Conservation (phyloP, 2,329 filamentous ascomycete species). For the Phaeosphaeria sp. region DNA sequence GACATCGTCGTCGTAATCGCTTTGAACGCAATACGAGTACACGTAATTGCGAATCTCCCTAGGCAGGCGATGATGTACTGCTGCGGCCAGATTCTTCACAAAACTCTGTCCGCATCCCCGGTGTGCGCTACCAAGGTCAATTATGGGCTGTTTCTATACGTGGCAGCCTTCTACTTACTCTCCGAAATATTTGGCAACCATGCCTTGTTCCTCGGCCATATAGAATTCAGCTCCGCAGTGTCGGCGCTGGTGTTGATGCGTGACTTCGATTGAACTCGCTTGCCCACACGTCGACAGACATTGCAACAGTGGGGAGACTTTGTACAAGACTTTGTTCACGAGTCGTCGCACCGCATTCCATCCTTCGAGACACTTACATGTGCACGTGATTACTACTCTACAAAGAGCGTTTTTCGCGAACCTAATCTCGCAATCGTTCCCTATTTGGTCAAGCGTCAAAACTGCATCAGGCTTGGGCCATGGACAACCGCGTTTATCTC, state of each 20-base stretch:
- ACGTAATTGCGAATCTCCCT: constrained; percentile 28
- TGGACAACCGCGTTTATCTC: constrained; percentile 4
- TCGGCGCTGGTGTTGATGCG: neutral
- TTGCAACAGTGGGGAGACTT: neutral
- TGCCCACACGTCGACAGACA: neutral
- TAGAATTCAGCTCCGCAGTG: neutral
- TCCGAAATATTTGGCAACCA: neutral
- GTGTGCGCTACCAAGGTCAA: neutral
- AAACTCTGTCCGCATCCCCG: neutral
- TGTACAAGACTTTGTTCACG: neutral
- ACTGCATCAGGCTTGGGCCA: constrained; percentile 16
- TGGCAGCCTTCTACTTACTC: neutral
- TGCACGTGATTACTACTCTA: constrained; percentile 21
- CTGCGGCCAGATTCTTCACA: neutral
- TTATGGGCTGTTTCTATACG: neutral
- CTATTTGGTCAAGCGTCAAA: constrained; percentile 6
- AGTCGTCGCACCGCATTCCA: neutral
- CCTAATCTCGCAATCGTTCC: constrained; percentile 6
- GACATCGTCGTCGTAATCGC: constrained; percentile 26
- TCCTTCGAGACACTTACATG: neutral
- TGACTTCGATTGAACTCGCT: neutral
- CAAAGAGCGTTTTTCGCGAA: constrained; percentile 14
- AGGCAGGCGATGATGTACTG: constrained; percentile 17
- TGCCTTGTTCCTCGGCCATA: neutral
- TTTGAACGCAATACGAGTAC: constrained; percentile 24